phyloP scores from a whole-genome alignment of 2,329 filamentous ascomycete species.

The Neonectria neomacrospora region DNA sequence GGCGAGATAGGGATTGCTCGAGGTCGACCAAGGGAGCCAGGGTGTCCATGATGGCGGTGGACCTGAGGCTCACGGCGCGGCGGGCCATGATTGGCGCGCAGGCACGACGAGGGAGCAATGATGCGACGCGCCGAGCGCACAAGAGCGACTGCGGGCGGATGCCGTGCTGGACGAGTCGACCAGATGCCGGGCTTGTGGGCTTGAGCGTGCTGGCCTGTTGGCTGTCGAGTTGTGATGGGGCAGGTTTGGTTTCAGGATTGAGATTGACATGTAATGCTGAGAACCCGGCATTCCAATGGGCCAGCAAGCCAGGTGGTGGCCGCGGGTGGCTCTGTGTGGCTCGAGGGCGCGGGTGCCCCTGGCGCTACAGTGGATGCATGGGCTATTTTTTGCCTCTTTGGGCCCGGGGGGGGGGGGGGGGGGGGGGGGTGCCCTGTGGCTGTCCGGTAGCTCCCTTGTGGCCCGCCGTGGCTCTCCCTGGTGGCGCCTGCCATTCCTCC shows the following conservation, averaged over 20 bases:
- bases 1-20: constrained; percentile 25
- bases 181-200: neutral
- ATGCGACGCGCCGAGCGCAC: constrained; percentile 42
- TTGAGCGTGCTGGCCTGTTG: constrained; percentile 22
- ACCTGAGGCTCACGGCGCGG: constrained; percentile 25
- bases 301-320: constrained; percentile 7
- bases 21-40: constrained; percentile 23
- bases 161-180: constrained; percentile 20
- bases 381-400: constrained; percentile 26
- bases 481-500: neutral
- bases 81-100: constrained; percentile 38
- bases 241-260: constrained; percentile 43
- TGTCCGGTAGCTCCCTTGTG: constrained; percentile 13
- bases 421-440: constrained; percentile 4
- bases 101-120: constrained; percentile 25
- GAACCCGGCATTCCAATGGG: constrained; percentile 12
- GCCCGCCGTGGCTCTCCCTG: constrained; percentile 3
- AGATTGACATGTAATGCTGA: constrained; percentile 43
- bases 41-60: constrained; percentile 38
- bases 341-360: constrained; percentile 10
- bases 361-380: constrained; percentile 23
- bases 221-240: constrained; percentile 37
- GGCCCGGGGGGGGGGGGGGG: too few relatives aligned
- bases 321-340: constrained; percentile 7
- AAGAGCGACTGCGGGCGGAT: constrained; percentile 29